A percentile compares a stretch with the other conserved stretches of the same genome.
Conservation (phyloP, 2,329 filamentous ascomycete species). For the Penicillium oxalicum region DNA sequence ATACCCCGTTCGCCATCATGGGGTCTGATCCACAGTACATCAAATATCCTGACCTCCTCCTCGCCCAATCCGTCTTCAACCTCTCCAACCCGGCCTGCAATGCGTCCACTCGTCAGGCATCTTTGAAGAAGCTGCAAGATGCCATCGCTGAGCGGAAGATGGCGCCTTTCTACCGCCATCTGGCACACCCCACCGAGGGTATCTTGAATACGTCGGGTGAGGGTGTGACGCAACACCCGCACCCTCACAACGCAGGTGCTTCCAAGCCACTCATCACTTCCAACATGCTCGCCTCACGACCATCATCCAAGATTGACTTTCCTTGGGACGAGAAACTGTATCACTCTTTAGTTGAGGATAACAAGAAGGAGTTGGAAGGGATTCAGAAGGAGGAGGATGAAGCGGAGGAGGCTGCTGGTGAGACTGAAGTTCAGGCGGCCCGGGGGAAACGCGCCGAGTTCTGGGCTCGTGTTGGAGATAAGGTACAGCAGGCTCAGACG, state of each 20-base stretch:
- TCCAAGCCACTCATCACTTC: constrained; percentile 54
- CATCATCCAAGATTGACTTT: constrained; percentile 60
- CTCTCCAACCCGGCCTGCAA: constrained; percentile 57
- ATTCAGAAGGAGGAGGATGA: constrained; percentile 87
- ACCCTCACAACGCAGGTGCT: constrained; percentile 34
- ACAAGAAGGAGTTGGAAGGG: constrained; percentile 68
- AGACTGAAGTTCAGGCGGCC: constrained; percentile 89
- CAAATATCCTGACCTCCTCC: constrained; percentile 57
- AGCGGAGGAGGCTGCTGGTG: constrained; percentile 89
- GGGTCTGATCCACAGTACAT: constrained; percentile 60
- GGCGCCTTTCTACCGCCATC: constrained; percentile 60
- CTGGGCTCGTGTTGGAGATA: constrained; percentile 92
- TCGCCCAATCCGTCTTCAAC: constrained; percentile 63
- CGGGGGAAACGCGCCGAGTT: constrained; percentile 94
- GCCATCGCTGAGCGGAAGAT: constrained; percentile 60
- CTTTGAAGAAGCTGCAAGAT: constrained; percentile 57
- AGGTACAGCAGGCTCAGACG: constrained; percentile 52
- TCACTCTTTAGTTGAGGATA: constrained; percentile 66
- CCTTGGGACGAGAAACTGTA: constrained; percentile 91
- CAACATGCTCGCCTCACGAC: constrained; percentile 69
- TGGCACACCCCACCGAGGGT: constrained; percentile 63
- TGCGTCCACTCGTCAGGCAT: constrained; percentile 48
- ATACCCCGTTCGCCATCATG: constrained; percentile 42
- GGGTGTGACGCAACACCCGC: constrained; percentile 46
- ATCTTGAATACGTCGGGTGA: constrained; percentile 74